Conservation (phyloP, 306 rosid species). For the Quercus rubra region DNA sequence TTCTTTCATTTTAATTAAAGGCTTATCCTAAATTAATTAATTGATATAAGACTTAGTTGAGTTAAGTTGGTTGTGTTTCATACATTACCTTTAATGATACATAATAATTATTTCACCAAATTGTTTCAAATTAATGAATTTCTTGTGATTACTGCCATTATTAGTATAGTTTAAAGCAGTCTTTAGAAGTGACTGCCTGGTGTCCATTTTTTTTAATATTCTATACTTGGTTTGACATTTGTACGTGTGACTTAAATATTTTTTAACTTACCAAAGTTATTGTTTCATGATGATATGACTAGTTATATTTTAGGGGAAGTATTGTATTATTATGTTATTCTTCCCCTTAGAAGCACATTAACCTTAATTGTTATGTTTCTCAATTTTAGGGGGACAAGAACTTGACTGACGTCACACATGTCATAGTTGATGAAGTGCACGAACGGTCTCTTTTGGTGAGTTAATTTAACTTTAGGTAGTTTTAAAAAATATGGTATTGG, state of each 20-base stretch:
- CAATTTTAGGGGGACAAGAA: constrained; percentile 65
- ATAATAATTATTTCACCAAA: background rate
- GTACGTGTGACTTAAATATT: background rate
- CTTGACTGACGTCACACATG: constrained; percentile 78
- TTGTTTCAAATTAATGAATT: background rate
- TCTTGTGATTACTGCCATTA: background rate
- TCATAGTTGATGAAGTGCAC: constrained; percentile 96
- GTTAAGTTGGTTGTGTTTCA: background rate
- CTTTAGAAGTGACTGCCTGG: background rate
- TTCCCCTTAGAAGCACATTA: background rate
- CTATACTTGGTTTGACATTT: too few species aligned
- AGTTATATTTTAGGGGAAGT: constrained; percentile 1
- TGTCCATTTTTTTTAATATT: background rate
- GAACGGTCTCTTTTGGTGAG: constrained; percentile 95
- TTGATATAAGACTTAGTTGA: background rate
- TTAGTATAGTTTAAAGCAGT: background rate
- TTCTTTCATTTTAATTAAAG: background rate
- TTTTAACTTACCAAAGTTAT: background rate
- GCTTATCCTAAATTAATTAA: background rate
- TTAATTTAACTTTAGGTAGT: constrained; percentile 18
- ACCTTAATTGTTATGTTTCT: constrained; percentile 3
- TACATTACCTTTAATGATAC: background rate
- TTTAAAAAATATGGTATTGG: background rate
- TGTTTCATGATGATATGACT: background rate
- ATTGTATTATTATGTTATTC: background rate